Evolutionary conservation across 192 early-diverging fungal genomes (phyloP).

Genomic region (Backusella luteola): DNA sequence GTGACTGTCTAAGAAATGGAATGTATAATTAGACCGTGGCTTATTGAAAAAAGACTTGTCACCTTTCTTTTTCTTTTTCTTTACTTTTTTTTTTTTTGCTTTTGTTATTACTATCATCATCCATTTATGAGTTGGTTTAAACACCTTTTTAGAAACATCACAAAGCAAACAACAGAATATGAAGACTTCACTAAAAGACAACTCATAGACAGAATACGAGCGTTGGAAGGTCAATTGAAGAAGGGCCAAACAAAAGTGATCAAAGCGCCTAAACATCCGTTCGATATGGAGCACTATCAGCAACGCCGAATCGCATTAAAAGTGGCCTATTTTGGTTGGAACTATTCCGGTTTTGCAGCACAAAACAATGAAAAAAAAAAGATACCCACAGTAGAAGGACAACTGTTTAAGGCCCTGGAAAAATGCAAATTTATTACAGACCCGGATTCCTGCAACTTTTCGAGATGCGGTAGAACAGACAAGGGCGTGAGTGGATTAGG

Average conservation of each 20-base stretch:
- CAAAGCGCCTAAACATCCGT: conserved; percentile 34
- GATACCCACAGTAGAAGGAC: conserved; percentile 78
- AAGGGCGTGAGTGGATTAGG: conserved; percentile 91
- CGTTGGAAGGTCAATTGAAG: conserved; percentile 37
- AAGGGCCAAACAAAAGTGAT: neutral
- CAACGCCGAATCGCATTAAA: conserved; percentile 81
- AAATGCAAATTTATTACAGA: conserved; percentile 74
- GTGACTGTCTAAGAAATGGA: neutral
- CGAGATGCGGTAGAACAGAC: conserved; percentile 83
- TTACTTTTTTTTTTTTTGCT: neutral
- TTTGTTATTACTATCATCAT: neutral
- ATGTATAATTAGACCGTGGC: neutral
- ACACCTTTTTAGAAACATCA: neutral
- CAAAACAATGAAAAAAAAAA: conserved; percentile 58
- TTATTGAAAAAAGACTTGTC: neutral
- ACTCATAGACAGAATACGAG: conserved; percentile 49
- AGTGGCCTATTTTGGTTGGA: conserved; percentile 90
- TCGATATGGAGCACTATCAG: conserved; percentile 78
- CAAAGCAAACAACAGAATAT: conserved; percentile 28
- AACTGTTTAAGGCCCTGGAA: conserved; percentile 76
- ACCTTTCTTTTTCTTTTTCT: neutral
- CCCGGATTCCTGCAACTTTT: conserved; percentile 67
- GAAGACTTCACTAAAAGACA: conserved; percentile 51
- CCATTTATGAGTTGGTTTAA: neutral
- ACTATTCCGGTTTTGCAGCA: conserved; percentile 81